Percentiles rank a stretch among this genome's conserved stretches.
These are phyloP conservation scores for Gracilaria domingensis DNA, from an alignment of 23 red algal genomes.

Conservation along the genomic window DNA sequence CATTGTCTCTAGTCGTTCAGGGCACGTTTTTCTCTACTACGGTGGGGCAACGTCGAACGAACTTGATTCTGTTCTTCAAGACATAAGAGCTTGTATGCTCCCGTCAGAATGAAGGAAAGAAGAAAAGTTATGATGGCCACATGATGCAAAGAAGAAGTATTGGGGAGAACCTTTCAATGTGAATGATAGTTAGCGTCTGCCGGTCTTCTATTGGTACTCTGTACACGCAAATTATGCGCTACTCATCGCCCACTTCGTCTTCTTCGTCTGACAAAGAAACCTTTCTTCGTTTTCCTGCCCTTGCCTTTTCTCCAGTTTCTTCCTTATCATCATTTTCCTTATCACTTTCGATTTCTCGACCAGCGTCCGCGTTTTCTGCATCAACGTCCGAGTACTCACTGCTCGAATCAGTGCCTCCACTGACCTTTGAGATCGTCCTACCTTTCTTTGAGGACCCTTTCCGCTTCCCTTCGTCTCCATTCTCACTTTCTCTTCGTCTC, in stretches of 20 bases:
- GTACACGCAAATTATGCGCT: neutral
- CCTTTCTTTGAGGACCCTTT: slow-evolving; percentile 12
- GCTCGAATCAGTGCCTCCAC: neutral
- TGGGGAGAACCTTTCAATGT: neutral
- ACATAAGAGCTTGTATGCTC: neutral
- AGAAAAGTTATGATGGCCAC: no score
- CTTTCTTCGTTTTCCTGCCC: slow-evolving; percentile 46
- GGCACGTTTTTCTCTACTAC: slow-evolving; percentile 39
- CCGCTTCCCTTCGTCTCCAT: neutral
- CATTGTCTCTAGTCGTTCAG: neutral
- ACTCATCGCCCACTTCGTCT: neutral
- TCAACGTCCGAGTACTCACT: slow-evolving; percentile 25
- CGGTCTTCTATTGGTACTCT: neutral
- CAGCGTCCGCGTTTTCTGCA: neutral
- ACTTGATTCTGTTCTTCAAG: neutral
- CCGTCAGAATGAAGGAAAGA: neutral
- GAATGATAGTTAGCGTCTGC: neutral
- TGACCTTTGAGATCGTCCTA: slow-evolving; percentile 23
- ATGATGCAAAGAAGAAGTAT: no score
- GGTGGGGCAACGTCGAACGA: slow-evolving; percentile 16
- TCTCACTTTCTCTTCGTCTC: slow-evolving; percentile 27
- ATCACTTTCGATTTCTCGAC: neutral
- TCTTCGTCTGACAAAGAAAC: slow-evolving; percentile 33
- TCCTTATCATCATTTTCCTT: neutral
- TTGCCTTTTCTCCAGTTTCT: slow-evolving; percentile 18